Conservation (phyloP, 2,329 filamentous ascomycete species). For the Clarireedia paspali region DNA sequence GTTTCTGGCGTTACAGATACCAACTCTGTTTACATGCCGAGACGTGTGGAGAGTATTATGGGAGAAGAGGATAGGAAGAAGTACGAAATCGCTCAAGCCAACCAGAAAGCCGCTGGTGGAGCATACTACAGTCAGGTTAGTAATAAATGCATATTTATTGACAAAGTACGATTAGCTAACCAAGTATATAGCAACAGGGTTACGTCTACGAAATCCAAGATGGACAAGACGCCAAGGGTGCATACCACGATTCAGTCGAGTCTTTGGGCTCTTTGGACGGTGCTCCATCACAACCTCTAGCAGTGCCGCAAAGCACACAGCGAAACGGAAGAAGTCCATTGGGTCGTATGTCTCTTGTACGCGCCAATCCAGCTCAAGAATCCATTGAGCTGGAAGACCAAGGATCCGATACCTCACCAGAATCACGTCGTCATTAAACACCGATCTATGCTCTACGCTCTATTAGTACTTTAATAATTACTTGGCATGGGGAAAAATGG, state of each 20-base stretch:
- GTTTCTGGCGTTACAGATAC: conserved; percentile 47
- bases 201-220: conserved; percentile 45
- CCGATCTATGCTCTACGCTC: not conserved
- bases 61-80: conserved; percentile 68
- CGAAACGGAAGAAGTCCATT: conserved; percentile 30
- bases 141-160: not conserved
- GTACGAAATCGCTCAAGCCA: conserved; percentile 61
- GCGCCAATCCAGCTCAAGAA: conserved; percentile 18
- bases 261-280: conserved; percentile 23
- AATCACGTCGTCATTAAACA: not conserved
- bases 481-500: not conserved
- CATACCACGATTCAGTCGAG: conserved; percentile 35
- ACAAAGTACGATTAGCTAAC: conserved; percentile 15
- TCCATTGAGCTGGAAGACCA: conserved; percentile 23
- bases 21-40: conserved; percentile 59
- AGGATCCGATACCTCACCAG: conserved; percentile 3
- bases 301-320: conserved; percentile 19
- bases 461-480: not conserved
- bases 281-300: conserved; percentile 10
- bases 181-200: conserved; percentile 21
- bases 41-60: conserved; percentile 58
- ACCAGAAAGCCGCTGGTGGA: conserved; percentile 34
- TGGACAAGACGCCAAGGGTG: conserved; percentile 34
- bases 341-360: conserved; percentile 29
- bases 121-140: conserved; percentile 25